Evolutionary conservation across 1,139 yeast species (phyloP), one percentile per base, ranked within the genome.

Genomic region (Yamadazyma dendronema): DNA sequence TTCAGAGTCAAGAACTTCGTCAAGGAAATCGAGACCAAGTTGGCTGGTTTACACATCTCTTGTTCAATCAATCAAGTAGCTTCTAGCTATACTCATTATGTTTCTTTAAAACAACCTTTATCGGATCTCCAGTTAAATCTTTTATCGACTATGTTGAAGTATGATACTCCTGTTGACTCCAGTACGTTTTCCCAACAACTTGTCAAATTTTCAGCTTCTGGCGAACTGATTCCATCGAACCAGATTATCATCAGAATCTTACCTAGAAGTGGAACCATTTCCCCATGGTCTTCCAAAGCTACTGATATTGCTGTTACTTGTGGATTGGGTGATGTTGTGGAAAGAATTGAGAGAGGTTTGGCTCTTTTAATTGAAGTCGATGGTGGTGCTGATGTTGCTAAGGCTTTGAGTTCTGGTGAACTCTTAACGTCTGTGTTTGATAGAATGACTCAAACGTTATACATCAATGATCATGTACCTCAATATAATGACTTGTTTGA

Each of bases 211-310:
- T 49, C 67, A 10, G 41, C 56, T 24, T 68, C 72, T 28, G 63
- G 71, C 16, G 64, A 69, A 22, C 31, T 46, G 39, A 10, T 21
- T n/a, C 80, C 69, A 28, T 64, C 68, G 13, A 79, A 81, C 54
- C 64, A 79, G 26, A 76, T 78, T 46, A 66, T 89, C 50, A 65
- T 92, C 37, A 76, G 95, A 58, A 74, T 94, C 39, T 73, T 90
- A 41, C 98, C 99, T 33, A 80, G 98, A 61, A 73, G 92, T 8
- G 98, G 98, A 42, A 92, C 98, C 17, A 89, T 92, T 48, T 90
- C 97, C 17, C 98, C 98, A 24, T 94, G 99, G 99, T 88, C 97
- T 13, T 90, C 98, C 13, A 94, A 94, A 66, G 99, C 99, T 26
- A 90, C 98, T 32, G 92, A 92, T 62, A 94, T 94, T 50, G 78